Conservation (phyloP, 768 basidiomycete genomes). For the Pleurotus giganteus region DNA sequence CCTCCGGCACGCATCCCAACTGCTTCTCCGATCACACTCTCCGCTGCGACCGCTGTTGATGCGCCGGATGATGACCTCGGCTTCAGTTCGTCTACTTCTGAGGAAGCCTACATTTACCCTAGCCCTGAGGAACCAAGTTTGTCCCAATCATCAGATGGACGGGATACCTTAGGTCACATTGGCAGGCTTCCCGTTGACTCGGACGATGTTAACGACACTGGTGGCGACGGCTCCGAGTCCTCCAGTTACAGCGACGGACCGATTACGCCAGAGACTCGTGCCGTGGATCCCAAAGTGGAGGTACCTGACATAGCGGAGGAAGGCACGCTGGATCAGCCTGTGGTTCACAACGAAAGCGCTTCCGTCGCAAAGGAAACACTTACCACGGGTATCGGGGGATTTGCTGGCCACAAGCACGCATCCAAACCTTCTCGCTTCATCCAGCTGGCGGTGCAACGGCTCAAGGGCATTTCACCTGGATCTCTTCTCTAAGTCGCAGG, state of each 20-base stretch:
- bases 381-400: not conserved
- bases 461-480: constrained; percentile 31
- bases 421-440: constrained; percentile 30
- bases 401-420: constrained; percentile 16
- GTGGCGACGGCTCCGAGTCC: constrained; percentile 24
- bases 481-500: constrained; percentile 20
- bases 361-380: not conserved
- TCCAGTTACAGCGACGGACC: constrained; percentile 44
- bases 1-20: constrained; percentile 1
- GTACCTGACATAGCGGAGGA: constrained; percentile 42
- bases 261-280: constrained; percentile 44
- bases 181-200: constrained; percentile 18
- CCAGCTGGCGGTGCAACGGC: constrained; percentile 35
- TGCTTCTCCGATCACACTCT: not conserved
- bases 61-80: constrained; percentile 8
- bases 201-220: constrained; percentile 16
- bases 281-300: constrained; percentile 39
- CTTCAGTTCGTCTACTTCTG: constrained; percentile 23
- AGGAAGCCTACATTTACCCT: constrained; percentile 36
- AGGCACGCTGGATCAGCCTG: constrained; percentile 30
- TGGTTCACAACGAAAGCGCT: constrained; percentile 7
- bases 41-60: not conserved
- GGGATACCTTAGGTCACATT: constrained; percentile 6
- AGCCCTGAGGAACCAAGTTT: constrained; percentile 32
- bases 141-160: no score